phyloP scores from a whole-genome alignment of 108 stramenopile species.

The Cyclotella cryptica region DNA sequence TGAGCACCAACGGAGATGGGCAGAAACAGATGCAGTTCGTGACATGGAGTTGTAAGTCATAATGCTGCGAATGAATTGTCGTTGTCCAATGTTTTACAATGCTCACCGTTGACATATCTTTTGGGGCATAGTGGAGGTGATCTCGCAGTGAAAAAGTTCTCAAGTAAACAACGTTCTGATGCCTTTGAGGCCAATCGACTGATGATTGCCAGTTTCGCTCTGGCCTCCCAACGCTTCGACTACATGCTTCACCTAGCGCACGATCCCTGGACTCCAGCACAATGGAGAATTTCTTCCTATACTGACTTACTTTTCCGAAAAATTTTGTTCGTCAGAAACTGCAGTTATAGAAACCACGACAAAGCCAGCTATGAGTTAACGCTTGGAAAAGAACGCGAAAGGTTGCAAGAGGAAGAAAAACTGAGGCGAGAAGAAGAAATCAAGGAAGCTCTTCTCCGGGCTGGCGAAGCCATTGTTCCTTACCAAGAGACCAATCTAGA shows the following conservation, averaged over 20 bases:
- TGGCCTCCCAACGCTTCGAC: conserved; percentile 57
- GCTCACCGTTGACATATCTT: neutral
- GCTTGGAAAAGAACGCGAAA: conserved; percentile 72
- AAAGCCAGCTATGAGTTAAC: conserved; percentile 75
- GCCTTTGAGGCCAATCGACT: conserved; percentile 43
- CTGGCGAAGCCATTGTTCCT: conserved; percentile 65
- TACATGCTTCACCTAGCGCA: conserved; percentile 49
- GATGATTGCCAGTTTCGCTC: conserved; percentile 18
- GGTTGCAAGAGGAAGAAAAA: conserved; percentile 56
- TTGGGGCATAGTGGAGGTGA: conserved; percentile 56
- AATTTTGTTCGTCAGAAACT: conserved; percentile 64
- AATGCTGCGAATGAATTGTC: neutral
- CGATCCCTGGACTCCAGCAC: conserved; percentile 56
- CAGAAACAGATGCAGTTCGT: conserved; percentile 86
- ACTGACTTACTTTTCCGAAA: conserved; percentile 77
- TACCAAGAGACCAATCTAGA: conserved; percentile 52
- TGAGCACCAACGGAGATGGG: conserved; percentile 80
- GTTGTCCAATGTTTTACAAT: neutral
- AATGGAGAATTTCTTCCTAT: conserved; percentile 68
- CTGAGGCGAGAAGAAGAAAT: conserved; percentile 60
- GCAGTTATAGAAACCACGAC: conserved; percentile 66
- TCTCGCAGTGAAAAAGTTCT: conserved; percentile 55
- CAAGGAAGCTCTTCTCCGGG: conserved; percentile 62
- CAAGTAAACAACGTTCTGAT: conserved; percentile 52
- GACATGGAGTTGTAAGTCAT: conserved; percentile 63